Percentiles rank a stretch among this genome's conserved stretches.
These are phyloP conservation scores for Solanum medicagineum DNA, from an alignment of 257 asterid species.

Conservation along the genomic window DNA sequence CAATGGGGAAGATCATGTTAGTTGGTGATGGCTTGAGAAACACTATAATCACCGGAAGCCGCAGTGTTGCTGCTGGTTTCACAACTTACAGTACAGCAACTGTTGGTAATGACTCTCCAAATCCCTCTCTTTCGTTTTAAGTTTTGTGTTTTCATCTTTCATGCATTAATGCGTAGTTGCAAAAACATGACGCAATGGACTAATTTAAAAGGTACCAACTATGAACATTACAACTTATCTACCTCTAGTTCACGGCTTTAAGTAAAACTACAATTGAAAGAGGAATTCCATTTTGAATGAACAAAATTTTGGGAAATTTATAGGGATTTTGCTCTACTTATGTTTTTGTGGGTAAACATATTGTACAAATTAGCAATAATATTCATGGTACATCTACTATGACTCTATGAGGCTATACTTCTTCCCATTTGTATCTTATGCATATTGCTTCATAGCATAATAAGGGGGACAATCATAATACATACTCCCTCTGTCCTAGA, in stretches of 20 bases:
- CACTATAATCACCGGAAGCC: constrained; percentile 56
- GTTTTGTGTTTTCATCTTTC: not conserved
- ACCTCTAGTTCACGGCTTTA: not conserved
- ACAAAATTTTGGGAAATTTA: not conserved
- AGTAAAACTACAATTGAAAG: not conserved
- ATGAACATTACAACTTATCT: not conserved
- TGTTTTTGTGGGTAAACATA: not conserved
- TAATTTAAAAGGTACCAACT: not conserved
- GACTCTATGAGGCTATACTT: not conserved
- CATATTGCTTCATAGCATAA: not conserved
- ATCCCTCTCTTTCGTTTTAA: not conserved
- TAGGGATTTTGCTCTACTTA: not conserved
- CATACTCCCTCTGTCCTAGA: too few species aligned
- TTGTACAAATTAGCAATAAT: not conserved
- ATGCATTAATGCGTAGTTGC: not conserved
- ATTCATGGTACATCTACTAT: not conserved
- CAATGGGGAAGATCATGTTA: constrained; percentile 54
- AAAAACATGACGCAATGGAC: not conserved
- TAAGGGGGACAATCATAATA: not conserved
- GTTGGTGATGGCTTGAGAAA: constrained; percentile 62
- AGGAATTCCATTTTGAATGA: not conserved
- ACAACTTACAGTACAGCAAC: constrained; percentile 80
- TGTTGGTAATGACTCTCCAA: constrained; percentile 32
- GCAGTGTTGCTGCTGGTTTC: constrained; percentile 50
- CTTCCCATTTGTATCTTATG: not conserved